These are phyloP conservation scores for Thermochaetoides dissita DNA, from an alignment of 2,329 filamentous ascomycete species.

Conservation along the genomic window DNA sequence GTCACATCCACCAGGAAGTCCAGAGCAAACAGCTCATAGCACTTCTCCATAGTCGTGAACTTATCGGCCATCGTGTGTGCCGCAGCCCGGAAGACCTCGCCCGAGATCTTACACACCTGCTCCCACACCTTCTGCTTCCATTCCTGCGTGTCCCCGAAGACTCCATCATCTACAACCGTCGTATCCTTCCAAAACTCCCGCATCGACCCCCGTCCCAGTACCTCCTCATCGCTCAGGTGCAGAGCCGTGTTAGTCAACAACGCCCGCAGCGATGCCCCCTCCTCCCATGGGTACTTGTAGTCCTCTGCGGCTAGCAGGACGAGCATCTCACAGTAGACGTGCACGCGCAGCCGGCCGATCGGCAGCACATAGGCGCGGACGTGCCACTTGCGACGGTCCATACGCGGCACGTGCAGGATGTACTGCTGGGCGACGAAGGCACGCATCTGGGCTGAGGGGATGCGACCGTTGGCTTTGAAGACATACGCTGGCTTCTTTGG, in stretches of 20 bases:
- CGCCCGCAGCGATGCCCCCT: slow-evolving; percentile 18
- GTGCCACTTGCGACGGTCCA: slow-evolving; percentile 25
- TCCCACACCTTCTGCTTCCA: slow-evolving; percentile 23
- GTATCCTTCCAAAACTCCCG: slow-evolving; percentile 19
- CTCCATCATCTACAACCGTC: no score
- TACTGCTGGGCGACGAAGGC: slow-evolving; percentile 26
- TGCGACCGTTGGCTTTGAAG: slow-evolving; percentile 21
- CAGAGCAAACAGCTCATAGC: slow-evolving; percentile 25
- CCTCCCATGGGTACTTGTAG: slow-evolving; percentile 24
- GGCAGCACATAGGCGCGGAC: slow-evolving; percentile 23
- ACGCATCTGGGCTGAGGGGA: slow-evolving; percentile 24
- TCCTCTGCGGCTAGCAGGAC: slow-evolving; percentile 22
- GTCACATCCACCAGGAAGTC: slow-evolving; percentile 23
- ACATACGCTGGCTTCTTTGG: slow-evolving; percentile 12
- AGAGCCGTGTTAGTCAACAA: slow-evolving; percentile 26
- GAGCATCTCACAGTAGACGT: slow-evolving; percentile 25
- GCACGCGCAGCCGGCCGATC: slow-evolving; percentile 24
- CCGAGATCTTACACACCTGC: slow-evolving; percentile 22
- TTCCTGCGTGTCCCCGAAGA: slow-evolving; percentile 5
- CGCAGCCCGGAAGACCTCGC: slow-evolving; percentile 22
- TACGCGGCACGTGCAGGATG: slow-evolving; percentile 19
- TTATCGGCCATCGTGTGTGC: slow-evolving; percentile 26
- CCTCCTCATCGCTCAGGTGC: slow-evolving; percentile 21
- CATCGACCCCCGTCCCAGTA: slow-evolving; percentile 21
- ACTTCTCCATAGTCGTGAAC: slow-evolving; percentile 23